Evolutionary conservation across 768 basidiomycete species (phyloP).

Genomic region (Leccinum disarticulatum): DNA sequence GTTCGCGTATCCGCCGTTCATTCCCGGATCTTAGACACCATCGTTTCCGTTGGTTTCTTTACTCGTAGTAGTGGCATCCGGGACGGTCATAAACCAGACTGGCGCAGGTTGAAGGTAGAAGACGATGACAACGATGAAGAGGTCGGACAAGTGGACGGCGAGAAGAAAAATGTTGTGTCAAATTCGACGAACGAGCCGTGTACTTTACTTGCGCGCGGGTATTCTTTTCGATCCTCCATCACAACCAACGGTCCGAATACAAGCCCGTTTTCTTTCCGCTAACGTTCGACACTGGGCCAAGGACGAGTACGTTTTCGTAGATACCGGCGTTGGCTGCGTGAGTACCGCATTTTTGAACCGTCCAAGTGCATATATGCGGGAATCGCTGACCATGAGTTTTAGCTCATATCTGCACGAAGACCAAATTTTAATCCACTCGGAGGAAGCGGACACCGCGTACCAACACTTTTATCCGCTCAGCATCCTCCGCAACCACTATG

Average conservation of each 20-base stretch:
- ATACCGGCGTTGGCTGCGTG: conserved; percentile 73
- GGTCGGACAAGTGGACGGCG: too few species aligned
- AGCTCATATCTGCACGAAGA: conserved; percentile 62
- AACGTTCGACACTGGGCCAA: conserved; percentile 65
- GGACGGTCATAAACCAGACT: too few species aligned
- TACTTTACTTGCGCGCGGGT: conserved; percentile 11
- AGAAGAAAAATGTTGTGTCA: too few species aligned
- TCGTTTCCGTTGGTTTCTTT: too few species aligned
- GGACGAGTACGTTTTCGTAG: conserved; percentile 66
- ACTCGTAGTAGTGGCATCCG: too few species aligned
- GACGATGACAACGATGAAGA: too few species aligned
- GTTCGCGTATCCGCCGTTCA: too few species aligned
- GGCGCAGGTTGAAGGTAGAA: too few species aligned
- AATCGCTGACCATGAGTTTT: conserved; percentile 5
- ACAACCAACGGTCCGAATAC: conserved; percentile 10
- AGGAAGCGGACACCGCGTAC: conserved; percentile 61
- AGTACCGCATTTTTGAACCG: conserved; percentile 40
- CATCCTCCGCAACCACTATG: conserved; percentile 33
- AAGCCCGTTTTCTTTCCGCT: conserved; percentile 47
- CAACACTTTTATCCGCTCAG: too few species aligned
- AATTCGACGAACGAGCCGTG: too few species aligned
- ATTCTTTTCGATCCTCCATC: conserved; percentile 13
- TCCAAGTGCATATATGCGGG: not conserved
- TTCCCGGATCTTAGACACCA: too few species aligned
- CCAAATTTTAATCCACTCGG: conserved; percentile 73